Evolutionary conservation across 371 early-diverging fungal genomes (phyloP).

Genomic region (Circinella minor): DNA sequence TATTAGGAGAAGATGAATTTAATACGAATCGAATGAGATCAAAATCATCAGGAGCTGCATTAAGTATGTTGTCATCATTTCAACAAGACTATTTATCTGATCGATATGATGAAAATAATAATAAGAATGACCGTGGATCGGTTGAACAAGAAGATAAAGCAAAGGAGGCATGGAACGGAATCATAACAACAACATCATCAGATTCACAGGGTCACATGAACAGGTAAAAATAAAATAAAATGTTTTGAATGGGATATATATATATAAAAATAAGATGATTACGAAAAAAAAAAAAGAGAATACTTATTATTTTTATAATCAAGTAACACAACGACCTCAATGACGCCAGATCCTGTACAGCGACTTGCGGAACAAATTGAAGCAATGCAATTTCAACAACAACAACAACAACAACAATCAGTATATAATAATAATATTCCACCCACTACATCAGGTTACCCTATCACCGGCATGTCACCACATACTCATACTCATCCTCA

Average conservation of each 20-base stretch:
- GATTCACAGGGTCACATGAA: slow-evolving; percentile 9
- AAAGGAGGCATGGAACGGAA: not conserved
- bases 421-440: not conserved
- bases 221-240: slow-evolving; percentile 1
- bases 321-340: not conserved
- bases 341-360: not conserved
- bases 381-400: not conserved
- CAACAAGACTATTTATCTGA: slow-evolving; percentile 24
- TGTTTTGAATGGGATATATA: too few relatives aligned
- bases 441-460: not conserved
- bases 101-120: not conserved
- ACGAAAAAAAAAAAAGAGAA: too few relatives aligned
- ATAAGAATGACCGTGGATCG: not conserved
- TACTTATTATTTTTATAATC: too few relatives aligned
- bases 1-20: slow-evolving; percentile 19
- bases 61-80: slow-evolving; percentile 41
- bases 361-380: slow-evolving; percentile 6
- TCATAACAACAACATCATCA: not conserved
- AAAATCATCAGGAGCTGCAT: slow-evolving; percentile 54
- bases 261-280: too few relatives aligned
- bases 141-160: not conserved
- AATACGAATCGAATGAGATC: slow-evolving; percentile 25
- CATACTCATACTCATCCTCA: too few relatives aligned
- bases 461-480: slow-evolving; percentile 11
- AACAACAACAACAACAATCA: slow-evolving; percentile 3